Percentiles rank a stretch among this genome's conserved stretches.
Evolutionary conservation across 768 basidiomycete species (phyloP).

Genomic region (Coprinopsis strossmayeri): DNA sequence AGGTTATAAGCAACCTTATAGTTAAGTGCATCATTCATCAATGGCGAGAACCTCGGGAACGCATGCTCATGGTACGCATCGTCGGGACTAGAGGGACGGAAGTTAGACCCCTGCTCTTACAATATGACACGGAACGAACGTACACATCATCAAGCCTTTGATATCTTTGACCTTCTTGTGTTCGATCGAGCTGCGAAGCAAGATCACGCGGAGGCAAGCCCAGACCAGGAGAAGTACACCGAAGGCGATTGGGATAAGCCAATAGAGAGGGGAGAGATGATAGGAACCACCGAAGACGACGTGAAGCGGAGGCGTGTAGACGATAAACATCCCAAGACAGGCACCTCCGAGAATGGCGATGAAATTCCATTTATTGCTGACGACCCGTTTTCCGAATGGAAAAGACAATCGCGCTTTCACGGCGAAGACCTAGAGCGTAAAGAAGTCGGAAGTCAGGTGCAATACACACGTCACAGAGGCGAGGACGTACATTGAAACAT

Average conservation of each 20-base stretch:
- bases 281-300: slow-evolving; percentile 61
- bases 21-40: no score
- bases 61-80: slow-evolving; percentile 59
- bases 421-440: slow-evolving; percentile 43
- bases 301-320: slow-evolving; percentile 64
- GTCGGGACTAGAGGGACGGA: slow-evolving; percentile 41
- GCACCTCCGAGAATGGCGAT: slow-evolving; percentile 55
- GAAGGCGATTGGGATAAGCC: slow-evolving; percentile 60
- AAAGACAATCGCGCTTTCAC: slow-evolving; percentile 58
- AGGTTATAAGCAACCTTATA: no score
- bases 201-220: slow-evolving; percentile 52
- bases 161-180: slow-evolving; percentile 56
- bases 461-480: background rate
- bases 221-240: slow-evolving; percentile 49
- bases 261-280: slow-evolving; percentile 56
- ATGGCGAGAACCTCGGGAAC: slow-evolving; percentile 29
- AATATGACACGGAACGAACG: slow-evolving; percentile 20
- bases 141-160: slow-evolving; percentile 67
- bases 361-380: slow-evolving; percentile 62
- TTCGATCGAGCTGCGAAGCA: slow-evolving; percentile 50
- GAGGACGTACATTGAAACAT: slow-evolving; percentile 52
- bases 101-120: slow-evolving; percentile 10
- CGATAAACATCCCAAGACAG: slow-evolving; percentile 57
- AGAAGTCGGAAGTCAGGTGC: background rate
- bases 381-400: slow-evolving; percentile 53